Conservation (phyloP, 1,139 yeast species). For the Blastobotrys persicus region DNA sequence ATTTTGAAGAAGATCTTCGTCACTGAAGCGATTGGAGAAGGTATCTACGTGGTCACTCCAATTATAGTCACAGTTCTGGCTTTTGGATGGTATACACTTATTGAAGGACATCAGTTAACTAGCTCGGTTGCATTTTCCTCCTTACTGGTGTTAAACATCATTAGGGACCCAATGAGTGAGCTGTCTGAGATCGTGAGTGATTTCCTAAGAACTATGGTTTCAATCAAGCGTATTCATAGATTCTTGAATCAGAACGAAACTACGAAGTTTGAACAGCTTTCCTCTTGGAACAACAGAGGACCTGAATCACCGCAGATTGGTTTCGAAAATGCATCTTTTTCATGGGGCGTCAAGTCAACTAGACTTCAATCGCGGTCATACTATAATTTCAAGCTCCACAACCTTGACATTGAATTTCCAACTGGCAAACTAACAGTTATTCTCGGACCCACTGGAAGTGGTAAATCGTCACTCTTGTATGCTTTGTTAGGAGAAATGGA, state of each 20-base stretch:
- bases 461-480: slow-evolving; percentile 85
- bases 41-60: slow-evolving; percentile 78
- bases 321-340: slow-evolving; percentile 75
- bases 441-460: slow-evolving; percentile 95
- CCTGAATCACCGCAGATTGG: slow-evolving; percentile 70
- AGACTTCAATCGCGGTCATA: neutral
- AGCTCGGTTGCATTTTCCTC: slow-evolving; percentile 93
- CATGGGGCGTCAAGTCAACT: slow-evolving; percentile 55
- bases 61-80: slow-evolving; percentile 73
- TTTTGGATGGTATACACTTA: slow-evolving; percentile 72
- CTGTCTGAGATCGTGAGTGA: slow-evolving; percentile 82
- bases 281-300: slow-evolving; percentile 45
- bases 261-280: slow-evolving; percentile 74
- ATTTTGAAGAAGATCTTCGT: slow-evolving; percentile 57
- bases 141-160: slow-evolving; percentile 73
- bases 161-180: slow-evolving; percentile 83
- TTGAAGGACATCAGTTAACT: slow-evolving; percentile 69
- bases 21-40: slow-evolving; percentile 62
- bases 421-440: slow-evolving; percentile 77
- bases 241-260: slow-evolving; percentile 80
- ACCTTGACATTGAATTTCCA: slow-evolving; percentile 64
- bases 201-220: slow-evolving; percentile 83
- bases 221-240: slow-evolving; percentile 77
- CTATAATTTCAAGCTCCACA: slow-evolving; percentile 70
- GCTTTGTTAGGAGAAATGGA: slow-evolving; percentile 96